Percentiles rank a stretch among this genome's conserved stretches.
Conservation (phyloP, 2,329 filamentous ascomycete species). For the Dichotomopilus funicola region DNA sequence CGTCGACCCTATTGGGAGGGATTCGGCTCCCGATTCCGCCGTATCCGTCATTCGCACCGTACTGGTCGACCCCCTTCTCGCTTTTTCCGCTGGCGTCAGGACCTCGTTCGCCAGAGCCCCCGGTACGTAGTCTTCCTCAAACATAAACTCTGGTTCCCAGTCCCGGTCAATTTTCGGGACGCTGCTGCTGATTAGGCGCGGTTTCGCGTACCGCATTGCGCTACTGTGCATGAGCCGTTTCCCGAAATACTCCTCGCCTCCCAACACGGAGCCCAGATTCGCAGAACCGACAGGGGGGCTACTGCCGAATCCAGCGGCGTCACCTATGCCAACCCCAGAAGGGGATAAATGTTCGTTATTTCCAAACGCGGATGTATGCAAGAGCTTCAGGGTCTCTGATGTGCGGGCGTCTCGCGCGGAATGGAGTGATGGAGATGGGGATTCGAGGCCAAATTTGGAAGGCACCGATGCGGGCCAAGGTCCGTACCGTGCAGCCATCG, state of each 20-base stretch:
- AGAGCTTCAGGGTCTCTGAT: slow-evolving; percentile 56
- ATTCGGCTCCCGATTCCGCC: slow-evolving; percentile 35
- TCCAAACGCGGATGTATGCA: slow-evolving; percentile 63
- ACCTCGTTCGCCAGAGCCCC: slow-evolving; percentile 58
- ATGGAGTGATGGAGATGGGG: slow-evolving; percentile 68
- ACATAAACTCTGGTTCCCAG: slow-evolving; percentile 64
- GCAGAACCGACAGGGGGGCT: slow-evolving; percentile 41
- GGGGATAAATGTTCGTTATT: slow-evolving; percentile 55
- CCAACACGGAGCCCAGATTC: slow-evolving; percentile 45
- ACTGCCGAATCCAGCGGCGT: slow-evolving; percentile 38
- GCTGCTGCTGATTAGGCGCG: slow-evolving; percentile 64
- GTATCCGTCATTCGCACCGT: slow-evolving; percentile 42
- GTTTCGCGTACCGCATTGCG: slow-evolving; percentile 51
- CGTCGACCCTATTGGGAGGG: slow-evolving; percentile 38
- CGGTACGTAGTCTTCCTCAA: slow-evolving; percentile 86
- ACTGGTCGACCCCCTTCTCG: slow-evolving; percentile 49
- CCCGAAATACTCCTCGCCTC: slow-evolving; percentile 57
- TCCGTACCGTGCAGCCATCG: slow-evolving; percentile 80
- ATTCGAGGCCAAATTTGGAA: slow-evolving; percentile 83
- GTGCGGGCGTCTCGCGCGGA: slow-evolving; percentile 54
- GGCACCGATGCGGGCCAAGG: slow-evolving; percentile 90
- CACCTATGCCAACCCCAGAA: slow-evolving; percentile 21
- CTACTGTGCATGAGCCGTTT: slow-evolving; percentile 66
- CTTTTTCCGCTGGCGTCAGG: slow-evolving; percentile 61
- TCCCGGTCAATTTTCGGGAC: slow-evolving; percentile 57